Evolutionary conservation across 2,329 filamentous ascomycete species (phyloP), one percentile per base, ranked within the genome.

Genomic region (Pyrenochaeta sp.): DNA sequence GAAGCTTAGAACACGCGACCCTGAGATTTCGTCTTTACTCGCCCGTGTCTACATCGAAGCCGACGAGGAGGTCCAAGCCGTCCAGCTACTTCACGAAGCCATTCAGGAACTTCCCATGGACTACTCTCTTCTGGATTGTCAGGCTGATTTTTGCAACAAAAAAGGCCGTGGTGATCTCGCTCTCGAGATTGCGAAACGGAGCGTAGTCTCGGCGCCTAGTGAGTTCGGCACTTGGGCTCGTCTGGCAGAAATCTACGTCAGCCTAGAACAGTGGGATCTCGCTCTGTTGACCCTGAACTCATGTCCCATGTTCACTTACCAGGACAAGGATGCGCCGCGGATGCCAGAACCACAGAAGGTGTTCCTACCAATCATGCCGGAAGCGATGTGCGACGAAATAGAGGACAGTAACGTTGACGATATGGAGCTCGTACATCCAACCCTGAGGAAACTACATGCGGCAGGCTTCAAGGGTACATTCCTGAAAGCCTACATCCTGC

Each of bases 261-360:
- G 87, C 35, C 84, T 96, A 74, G 94, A 99, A 69, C 90, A 96
- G 67, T 99, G 94, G 91, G 94, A 97, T 66, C 85, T 97, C 58
- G 94, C 94, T 1, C 81, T 99, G 17, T 86, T 96, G 4, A 97
- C 94, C 3, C 81, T 99, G 38, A 99, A 99, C 74, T 99, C 94
- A 13, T 99, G 94, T 71, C 94, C 94, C 7, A 99, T 99, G 94
- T 99, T 99, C 72, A 99, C 94, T 6, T 97, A 99, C 72, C 94
- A 97, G 72, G 94, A 99, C 73, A 97, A 96, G 72, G 94, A 99
- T 69, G 88, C 91, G 5, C 94, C 94, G 3, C 76, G 94, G 47
- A 93, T 97, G 88, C 94, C 94, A 1, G 91, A 96, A 65, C 92
- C 94, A 0, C 87, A 88, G 60, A 89, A 91, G 42, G 88, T 97